Percentiles rank a stretch among this genome's conserved stretches.
Evolutionary conservation across 805 yeast genomes (phyloP).

Genomic region (Isabelozyma pseudorhagii): DNA sequence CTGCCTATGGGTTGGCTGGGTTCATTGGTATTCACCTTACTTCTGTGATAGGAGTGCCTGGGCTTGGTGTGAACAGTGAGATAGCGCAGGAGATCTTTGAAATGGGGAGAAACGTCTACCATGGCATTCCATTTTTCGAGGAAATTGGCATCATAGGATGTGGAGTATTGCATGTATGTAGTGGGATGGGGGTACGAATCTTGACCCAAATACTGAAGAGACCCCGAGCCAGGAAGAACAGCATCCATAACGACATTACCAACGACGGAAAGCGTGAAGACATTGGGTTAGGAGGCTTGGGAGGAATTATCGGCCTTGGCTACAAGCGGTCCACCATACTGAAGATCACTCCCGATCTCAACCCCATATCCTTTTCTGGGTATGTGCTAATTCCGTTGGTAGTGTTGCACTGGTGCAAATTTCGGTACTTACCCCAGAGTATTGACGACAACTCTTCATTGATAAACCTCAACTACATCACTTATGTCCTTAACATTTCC

Average conservation of each 20-base stretch:
- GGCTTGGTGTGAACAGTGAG: conserved; percentile 34
- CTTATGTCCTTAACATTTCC: conserved; percentile 28
- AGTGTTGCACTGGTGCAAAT: conserved; percentile 43
- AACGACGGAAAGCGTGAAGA: conserved; percentile 38
- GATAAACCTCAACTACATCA: conserved; percentile 50
- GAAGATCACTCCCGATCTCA: conserved; percentile 43
- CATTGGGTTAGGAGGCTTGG: conserved; percentile 61
- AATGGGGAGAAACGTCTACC: conserved; percentile 61
- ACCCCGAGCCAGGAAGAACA: conserved; percentile 14
- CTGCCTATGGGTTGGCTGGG: conserved; percentile 54
- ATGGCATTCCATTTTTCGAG: conserved; percentile 48
- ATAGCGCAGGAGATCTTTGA: conserved; percentile 54
- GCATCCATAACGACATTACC: conserved; percentile 10
- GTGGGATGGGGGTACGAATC: conserved; percentile 50
- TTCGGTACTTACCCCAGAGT: conserved; percentile 47
- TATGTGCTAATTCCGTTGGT: conserved; percentile 47
- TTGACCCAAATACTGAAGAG: conserved; percentile 21
- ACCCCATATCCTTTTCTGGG: conserved; percentile 61
- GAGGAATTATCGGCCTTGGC: conserved; percentile 55
- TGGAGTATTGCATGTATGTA: conserved; percentile 44
- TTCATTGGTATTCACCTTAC: conserved; percentile 59
- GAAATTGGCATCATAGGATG: conserved; percentile 45
- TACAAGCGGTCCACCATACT: conserved; percentile 45
- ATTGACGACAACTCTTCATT: conserved; percentile 66
- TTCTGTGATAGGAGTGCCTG: conserved; percentile 54